Conservation (phyloP, 2,329 filamentous ascomycete species). For the Thermochaetoides dissita region DNA sequence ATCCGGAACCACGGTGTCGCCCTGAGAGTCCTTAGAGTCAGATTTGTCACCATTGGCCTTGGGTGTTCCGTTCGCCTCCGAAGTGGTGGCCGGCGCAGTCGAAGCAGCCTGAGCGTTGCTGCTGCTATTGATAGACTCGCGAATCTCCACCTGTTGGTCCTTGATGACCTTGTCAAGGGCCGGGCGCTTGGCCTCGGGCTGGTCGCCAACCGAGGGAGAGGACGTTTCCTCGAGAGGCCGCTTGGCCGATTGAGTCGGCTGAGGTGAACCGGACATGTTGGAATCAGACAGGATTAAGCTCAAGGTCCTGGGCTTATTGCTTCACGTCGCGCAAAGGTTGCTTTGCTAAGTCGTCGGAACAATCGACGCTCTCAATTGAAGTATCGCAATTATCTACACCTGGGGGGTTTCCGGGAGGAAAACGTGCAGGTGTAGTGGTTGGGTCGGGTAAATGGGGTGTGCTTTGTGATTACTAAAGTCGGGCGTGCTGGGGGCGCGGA, state of each 20-base stretch:
- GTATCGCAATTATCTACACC: constrained; percentile 59
- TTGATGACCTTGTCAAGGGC: constrained; percentile 85
- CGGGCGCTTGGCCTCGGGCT: constrained; percentile 92
- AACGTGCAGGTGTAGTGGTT: constrained; percentile 73
- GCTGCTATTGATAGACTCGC: constrained; percentile 25
- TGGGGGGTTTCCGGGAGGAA: constrained; percentile 67
- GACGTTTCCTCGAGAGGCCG: constrained; percentile 94
- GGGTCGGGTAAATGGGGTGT: constrained; percentile 25
- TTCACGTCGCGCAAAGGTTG: constrained; percentile 19
- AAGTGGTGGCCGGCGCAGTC: constrained; percentile 16
- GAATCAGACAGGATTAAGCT: constrained; percentile 3
- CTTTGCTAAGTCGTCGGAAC: constrained; percentile 23
- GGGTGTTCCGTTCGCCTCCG: constrained; percentile 36
- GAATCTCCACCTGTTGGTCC: constrained; percentile 42
- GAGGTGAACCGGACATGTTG: constrained; percentile 62
- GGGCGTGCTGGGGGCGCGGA: constrained; percentile 11
- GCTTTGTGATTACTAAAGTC: constrained; percentile 9
- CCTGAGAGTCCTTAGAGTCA: constrained; percentile 43
- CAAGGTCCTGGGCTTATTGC: too few species aligned
- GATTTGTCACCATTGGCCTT: constrained; percentile 36
- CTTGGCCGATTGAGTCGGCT: constrained; percentile 62
- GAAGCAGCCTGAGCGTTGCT: constrained; percentile 22
- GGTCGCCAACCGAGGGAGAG: constrained; percentile 82
- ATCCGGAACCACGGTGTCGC: constrained; percentile 57
- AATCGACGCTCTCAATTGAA: constrained; percentile 33